Conservation (phyloP, 495 filamentous ascomycete species). For the Penicillium chermesinum region DNA sequence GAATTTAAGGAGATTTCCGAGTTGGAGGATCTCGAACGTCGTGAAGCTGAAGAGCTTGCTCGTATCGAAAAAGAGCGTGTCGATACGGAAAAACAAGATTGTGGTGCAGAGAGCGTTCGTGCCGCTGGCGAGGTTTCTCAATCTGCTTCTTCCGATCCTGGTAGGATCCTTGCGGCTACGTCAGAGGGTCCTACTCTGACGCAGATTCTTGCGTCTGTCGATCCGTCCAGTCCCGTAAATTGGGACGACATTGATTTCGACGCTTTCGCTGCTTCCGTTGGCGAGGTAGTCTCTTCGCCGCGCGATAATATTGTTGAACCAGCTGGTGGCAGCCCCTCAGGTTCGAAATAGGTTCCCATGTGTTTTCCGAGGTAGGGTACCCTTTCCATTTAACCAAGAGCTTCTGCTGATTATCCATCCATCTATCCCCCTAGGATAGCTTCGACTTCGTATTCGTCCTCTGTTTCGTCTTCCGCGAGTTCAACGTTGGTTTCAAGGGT, state of each 20-base stretch:
- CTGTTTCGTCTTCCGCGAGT: too few relatives aligned
- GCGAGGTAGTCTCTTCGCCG: neutral
- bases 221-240: neutral
- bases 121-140: neutral
- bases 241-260: neutral
- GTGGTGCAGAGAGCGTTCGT: neutral
- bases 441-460: too few relatives aligned
- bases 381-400: constrained; percentile 7
- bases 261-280: neutral
- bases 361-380: constrained; percentile 12
- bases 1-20: neutral
- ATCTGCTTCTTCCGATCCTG: neutral
- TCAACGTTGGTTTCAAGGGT: too few relatives aligned
- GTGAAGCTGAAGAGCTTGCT: neutral
- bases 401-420: constrained; percentile 1
- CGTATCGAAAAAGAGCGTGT: neutral
- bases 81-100: neutral
- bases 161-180: neutral
- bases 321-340: constrained; percentile 6
- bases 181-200: neutral
- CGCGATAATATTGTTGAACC: neutral
- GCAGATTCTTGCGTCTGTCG: neutral
- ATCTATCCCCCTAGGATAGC: too few relatives aligned
- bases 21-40: neutral
- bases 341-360: constrained; percentile 13